phyloP scores from a whole-genome alignment of 2,329 filamentous ascomycete genomes.

The Aureobasidium sp. region DNA sequence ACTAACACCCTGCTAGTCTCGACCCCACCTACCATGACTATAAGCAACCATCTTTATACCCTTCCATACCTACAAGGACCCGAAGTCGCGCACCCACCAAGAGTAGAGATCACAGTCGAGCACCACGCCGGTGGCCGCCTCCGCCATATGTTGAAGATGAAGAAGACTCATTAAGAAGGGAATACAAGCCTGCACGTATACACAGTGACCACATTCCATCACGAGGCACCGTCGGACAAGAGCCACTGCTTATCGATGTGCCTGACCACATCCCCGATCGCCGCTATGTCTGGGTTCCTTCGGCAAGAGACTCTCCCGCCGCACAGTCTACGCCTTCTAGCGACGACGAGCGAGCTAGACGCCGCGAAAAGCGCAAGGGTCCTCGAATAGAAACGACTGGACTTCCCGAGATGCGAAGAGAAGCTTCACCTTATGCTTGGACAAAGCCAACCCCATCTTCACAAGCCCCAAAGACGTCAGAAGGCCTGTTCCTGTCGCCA shows the following conservation, averaged over 20 bases:
- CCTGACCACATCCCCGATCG: conserved; percentile 44
- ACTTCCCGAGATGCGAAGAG: conserved; percentile 35
- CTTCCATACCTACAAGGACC: conserved; percentile 23
- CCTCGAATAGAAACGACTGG: conserved; percentile 27
- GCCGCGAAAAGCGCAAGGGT: conserved; percentile 24
- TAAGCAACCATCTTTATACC: conserved; percentile 20
- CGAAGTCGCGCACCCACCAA: conserved; percentile 1
- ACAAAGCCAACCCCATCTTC: conserved; percentile 25
- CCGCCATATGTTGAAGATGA: conserved; percentile 65
- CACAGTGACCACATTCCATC: conserved; percentile 50
- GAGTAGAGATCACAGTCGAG: background rate
- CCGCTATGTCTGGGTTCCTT: conserved; percentile 53
- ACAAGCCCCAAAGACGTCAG: conserved; percentile 24
- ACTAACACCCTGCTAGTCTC: conserved; percentile 21
- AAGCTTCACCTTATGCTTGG: conserved; percentile 41
- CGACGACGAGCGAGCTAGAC: conserved; percentile 30
- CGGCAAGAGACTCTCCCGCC: conserved; percentile 18
- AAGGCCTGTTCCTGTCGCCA: conserved; percentile 42
- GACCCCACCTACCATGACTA: conserved; percentile 20
- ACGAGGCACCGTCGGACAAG: conserved; percentile 61
- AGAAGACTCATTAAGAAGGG: conserved; percentile 52
- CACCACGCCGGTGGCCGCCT: conserved; percentile 44
- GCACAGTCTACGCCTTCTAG: conserved; percentile 29
- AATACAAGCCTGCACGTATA: conserved; percentile 41
- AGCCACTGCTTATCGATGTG: conserved; percentile 59